These are phyloP conservation scores for Lentinula detonsa DNA, from an alignment of 768 basidiomycete species.

Conservation along the genomic window DNA sequence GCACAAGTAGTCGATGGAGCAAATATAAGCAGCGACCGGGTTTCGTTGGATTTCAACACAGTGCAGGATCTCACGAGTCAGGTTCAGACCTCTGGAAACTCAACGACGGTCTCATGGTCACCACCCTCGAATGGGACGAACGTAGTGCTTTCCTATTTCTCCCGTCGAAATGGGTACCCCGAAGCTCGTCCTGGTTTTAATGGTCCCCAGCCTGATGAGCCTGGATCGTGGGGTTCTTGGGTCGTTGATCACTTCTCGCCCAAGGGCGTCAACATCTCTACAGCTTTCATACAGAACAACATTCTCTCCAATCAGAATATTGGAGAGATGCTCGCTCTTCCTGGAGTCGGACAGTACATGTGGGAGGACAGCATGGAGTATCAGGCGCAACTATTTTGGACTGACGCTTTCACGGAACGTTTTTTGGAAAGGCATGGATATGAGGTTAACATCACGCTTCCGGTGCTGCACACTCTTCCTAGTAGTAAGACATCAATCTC, in stretches of 20 bases:
- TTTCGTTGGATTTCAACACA: conserved; percentile 12
- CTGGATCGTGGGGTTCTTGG: conserved; percentile 13
- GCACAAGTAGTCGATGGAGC: conserved; percentile 10
- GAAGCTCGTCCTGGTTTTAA: conserved; percentile 11
- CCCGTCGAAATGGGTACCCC: conserved; percentile 12
- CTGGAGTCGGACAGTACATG: conserved; percentile 13
- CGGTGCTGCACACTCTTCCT: conserved; percentile 9
- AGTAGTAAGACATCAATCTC: conserved; percentile 5
- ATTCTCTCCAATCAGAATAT: conserved; percentile 9
- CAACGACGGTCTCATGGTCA: conserved; percentile 8
- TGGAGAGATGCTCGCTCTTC: conserved; percentile 7
- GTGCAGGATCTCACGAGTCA: conserved; percentile 11
- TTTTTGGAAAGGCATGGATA: conserved; percentile 14
- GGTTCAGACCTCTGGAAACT: conserved; percentile 4
- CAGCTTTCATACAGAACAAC: conserved; percentile 11
- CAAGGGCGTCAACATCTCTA: conserved; percentile 10
- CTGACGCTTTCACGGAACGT: conserved; percentile 9
- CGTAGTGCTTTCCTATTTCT: conserved; percentile 12
- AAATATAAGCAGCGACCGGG: conserved; percentile 1
- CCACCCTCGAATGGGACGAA: conserved; percentile 10
- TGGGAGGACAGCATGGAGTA: conserved; percentile 15
- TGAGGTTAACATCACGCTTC: conserved; percentile 12
- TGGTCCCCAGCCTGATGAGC: conserved; percentile 6
- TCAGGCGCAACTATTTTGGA: conserved; percentile 12
- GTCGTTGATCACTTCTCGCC: conserved; percentile 13